Conservation (phyloP, 352 stramenopile species). For the Peronospora tabacina region DNA sequence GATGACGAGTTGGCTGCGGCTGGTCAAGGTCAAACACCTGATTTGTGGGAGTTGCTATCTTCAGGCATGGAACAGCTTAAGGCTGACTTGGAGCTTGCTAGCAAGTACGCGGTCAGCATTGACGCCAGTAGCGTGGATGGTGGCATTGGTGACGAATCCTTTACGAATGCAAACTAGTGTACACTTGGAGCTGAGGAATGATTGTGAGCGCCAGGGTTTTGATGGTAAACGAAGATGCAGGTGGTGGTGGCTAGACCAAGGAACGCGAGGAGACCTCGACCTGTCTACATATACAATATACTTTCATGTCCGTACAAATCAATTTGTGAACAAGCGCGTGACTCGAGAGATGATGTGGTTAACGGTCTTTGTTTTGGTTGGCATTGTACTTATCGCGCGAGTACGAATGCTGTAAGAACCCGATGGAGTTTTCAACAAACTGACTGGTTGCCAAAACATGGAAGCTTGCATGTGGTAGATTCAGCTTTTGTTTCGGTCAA, state of each 20-base stretch:
- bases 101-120: conserved; percentile 82
- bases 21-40: conserved; percentile 48
- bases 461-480: conserved; percentile 6
- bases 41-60: conserved; percentile 80
- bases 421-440: conserved; percentile 53
- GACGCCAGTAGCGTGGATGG: conserved; percentile 43
- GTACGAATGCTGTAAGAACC: not conserved
- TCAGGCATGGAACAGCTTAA: conserved; percentile 88
- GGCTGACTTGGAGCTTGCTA: conserved; percentile 77
- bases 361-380: not conserved
- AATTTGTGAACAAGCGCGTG: not conserved
- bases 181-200: conserved; percentile 7
- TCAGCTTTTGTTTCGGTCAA: conserved; percentile 40
- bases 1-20: conserved; percentile 50
- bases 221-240: conserved; percentile 21
- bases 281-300: conserved; percentile 26
- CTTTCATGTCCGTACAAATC: conserved; percentile 13
- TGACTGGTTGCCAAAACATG: conserved; percentile 69
- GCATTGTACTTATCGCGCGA: conserved; percentile 15
- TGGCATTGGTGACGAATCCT: conserved; percentile 44
- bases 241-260: conserved; percentile 6
- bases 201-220: conserved; percentile 19
- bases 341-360: not conserved
- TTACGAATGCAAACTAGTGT: conserved; percentile 46
- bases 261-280: conserved; percentile 1